phyloP scores from a whole-genome alignment of 306 rosid species.

The Citrullus mucosospermus region DNA sequence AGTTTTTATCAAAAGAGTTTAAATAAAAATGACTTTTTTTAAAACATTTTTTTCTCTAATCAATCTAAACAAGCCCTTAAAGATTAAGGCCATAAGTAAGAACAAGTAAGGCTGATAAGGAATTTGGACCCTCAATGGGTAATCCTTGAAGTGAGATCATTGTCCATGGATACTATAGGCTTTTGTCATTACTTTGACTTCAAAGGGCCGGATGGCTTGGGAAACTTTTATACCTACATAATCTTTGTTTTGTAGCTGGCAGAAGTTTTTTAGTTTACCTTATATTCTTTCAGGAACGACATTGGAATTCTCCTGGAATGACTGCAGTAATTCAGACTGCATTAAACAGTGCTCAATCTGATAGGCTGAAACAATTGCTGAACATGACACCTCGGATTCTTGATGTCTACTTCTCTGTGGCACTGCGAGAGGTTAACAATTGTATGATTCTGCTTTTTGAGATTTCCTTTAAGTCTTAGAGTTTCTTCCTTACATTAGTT shows the following conservation, averaged over 20 bases:
- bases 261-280: slow-evolving; percentile 9
- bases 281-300: slow-evolving; percentile 65
- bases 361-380: slow-evolving; percentile 64
- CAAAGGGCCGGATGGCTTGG: background rate
- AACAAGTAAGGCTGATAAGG: background rate
- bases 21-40: too few relatives aligned
- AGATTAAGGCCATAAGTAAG: background rate
- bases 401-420: slow-evolving; percentile 66
- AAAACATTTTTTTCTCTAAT: too few relatives aligned
- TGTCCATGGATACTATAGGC: background rate
- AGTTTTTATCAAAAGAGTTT: too few relatives aligned
- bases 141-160: background rate
- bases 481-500: slow-evolving; percentile 4
- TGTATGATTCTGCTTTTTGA: slow-evolving; percentile 38
- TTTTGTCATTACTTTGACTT: background rate
- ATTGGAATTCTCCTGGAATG: slow-evolving; percentile 89
- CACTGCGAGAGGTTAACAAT: slow-evolving; percentile 56
- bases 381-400: slow-evolving; percentile 53
- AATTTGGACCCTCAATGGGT: background rate
- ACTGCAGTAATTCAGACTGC: slow-evolving; percentile 46
- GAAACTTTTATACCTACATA: background rate
- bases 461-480: slow-evolving; percentile 11
- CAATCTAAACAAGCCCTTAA: background rate
- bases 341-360: slow-evolving; percentile 56
- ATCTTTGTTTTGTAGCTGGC: background rate